Conservation (phyloP, 116 monocot species). For the Zostera marina region DNA sequence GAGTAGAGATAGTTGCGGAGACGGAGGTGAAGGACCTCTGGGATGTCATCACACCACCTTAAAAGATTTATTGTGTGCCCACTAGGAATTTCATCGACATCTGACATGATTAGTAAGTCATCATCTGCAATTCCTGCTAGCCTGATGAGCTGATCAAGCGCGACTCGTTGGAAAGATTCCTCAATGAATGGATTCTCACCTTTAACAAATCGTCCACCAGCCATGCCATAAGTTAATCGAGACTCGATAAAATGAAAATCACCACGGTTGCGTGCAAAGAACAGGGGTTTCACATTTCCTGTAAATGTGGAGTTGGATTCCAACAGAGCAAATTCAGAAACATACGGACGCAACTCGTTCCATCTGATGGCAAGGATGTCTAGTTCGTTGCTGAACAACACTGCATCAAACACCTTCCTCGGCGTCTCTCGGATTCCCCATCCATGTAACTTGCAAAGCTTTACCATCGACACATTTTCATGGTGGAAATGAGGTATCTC, state of each 20-base stretch:
- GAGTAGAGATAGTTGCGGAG: conserved; percentile 67
- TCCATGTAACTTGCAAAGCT: too few species aligned
- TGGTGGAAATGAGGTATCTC: too few species aligned
- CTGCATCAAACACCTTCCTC: conserved; percentile 14
- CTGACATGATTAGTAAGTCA: conserved; percentile 1
- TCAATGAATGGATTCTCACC: conserved; percentile 18
- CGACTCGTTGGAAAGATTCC: conserved; percentile 16
- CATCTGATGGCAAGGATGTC: conserved; percentile 15
- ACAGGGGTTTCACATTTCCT: too few species aligned
- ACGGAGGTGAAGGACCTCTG: conserved; percentile 46
- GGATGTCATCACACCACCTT: conserved; percentile 35
- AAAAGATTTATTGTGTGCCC: conserved; percentile 9
- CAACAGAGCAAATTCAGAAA: conserved; percentile 12
- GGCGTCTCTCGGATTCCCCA: too few species aligned
- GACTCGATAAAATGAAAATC: background rate
- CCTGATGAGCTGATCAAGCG: conserved; percentile 24
- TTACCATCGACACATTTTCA: too few species aligned
- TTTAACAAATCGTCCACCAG: conserved; percentile 10
- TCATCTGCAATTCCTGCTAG: conserved; percentile 56
- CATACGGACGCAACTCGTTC: conserved; percentile 15
- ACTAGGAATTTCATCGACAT: too few species aligned
- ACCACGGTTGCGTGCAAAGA: too few species aligned
- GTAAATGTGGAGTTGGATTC: too few species aligned
- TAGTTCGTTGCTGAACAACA: conserved; percentile 18
- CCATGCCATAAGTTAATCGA: conserved; percentile 12